These are phyloP conservation scores for Miscanthus lutarioriparius DNA, from an alignment of 176 grass and related monocot species.

Conservation along the genomic window DNA sequence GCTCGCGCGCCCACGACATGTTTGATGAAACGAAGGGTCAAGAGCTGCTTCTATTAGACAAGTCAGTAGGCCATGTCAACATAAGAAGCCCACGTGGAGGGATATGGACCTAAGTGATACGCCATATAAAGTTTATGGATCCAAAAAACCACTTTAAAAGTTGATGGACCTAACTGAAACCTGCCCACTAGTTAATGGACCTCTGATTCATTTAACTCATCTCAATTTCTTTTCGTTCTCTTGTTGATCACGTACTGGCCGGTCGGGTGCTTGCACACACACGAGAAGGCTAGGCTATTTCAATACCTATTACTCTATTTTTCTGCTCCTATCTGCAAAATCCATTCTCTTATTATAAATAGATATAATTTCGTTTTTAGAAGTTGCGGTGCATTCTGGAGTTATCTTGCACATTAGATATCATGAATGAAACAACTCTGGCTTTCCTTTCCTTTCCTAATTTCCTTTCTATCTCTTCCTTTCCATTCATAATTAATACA, in stretches of 20 bases:
- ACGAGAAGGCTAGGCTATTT: neutral
- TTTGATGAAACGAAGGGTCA: no score
- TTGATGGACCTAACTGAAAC: no score
- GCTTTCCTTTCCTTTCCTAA: neutral
- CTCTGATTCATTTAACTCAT: no score
- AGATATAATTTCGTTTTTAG: neutral
- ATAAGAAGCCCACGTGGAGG: no score
- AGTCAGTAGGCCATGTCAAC: no score
- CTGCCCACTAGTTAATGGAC: no score
- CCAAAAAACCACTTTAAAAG: no score
- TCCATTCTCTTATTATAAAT: neutral
- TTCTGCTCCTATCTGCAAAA: neutral
- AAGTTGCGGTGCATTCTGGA: neutral
- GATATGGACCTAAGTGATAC: no score
- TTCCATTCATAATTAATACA: no score
- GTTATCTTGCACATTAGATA: neutral
- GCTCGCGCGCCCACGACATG: no score
- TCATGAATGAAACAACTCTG: neutral
- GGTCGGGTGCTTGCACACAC: neutral
- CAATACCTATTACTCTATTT: neutral
- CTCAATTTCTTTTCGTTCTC: neutral
- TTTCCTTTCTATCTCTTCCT: neutral
- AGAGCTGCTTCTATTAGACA: no score
- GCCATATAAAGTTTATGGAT: no score
- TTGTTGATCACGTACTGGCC: neutral